A percentile compares a stretch with the other conserved stretches of the same genome.
Evolutionary conservation across 2,329 filamentous ascomycete genomes (phyloP).

Genomic region (Leptographium flavum): DNA sequence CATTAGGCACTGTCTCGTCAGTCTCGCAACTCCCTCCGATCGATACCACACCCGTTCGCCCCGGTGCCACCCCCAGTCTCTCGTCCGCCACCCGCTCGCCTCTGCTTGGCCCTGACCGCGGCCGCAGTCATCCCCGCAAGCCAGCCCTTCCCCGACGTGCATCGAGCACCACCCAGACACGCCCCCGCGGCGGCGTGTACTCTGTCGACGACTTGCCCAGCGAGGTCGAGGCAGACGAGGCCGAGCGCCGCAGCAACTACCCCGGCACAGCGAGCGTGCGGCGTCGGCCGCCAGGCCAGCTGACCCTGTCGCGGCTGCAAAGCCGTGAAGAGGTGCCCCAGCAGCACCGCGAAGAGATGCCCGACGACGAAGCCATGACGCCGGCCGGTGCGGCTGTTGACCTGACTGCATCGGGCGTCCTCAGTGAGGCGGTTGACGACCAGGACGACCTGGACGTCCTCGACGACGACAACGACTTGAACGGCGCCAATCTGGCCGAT

Average conservation of each 20-base stretch:
- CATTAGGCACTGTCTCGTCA: background rate
- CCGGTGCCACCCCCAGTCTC: conserved; percentile 15
- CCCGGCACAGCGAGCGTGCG: background rate
- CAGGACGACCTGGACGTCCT: conserved; percentile 21
- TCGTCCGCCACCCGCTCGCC: conserved; percentile 26
- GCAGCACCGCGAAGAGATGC: conserved; percentile 14
- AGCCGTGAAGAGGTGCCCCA: conserved; percentile 13
- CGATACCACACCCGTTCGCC: conserved; percentile 14
- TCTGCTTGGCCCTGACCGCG: conserved; percentile 30
- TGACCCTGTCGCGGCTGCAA: conserved; percentile 15
- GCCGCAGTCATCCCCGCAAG: conserved; percentile 47
- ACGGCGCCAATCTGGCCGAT: conserved; percentile 18
- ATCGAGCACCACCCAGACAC: conserved; percentile 56
- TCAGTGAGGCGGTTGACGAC: conserved; percentile 2
- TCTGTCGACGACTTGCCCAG: conserved; percentile 78
- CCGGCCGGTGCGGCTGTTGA: background rate
- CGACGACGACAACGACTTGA: conserved; percentile 21
- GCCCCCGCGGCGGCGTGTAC: conserved; percentile 73
- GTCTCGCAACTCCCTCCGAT: background rate
- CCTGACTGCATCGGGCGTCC: background rate
- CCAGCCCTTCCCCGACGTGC: conserved; percentile 58
- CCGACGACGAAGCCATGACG: background rate
- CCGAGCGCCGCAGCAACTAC: conserved; percentile 27
- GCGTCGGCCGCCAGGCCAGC: background rate
- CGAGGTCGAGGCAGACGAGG: conserved; percentile 61